Base-by-base conservation (phyloP, 2,329 filamentous ascomycete genomes). In the Nothophaeocryptopus gaeumannii region DNA sequence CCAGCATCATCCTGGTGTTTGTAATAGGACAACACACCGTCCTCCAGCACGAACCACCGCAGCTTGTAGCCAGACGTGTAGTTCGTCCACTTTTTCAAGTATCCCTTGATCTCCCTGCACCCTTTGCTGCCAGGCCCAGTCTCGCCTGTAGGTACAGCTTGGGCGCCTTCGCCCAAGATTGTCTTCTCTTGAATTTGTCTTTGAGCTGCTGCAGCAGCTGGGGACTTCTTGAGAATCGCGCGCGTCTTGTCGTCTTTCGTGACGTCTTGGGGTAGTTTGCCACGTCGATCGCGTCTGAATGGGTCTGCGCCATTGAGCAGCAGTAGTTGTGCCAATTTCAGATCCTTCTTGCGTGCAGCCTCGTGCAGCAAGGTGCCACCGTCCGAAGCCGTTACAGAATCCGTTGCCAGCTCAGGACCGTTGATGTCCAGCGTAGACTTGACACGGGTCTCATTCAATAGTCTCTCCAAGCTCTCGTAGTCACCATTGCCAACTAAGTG, bases 21-120 rank as follows among this genome's bases (percentile, higher is more conserved):
- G 76, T 97, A 99, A 74, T 99, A 99, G 71, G 93, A 97, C 59
- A 99, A 72, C 10, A 99, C 92, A 10, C 93, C 93, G 67, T 99
- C 93, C 67, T 99, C 93, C 8, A 99, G 81, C 11, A 97, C 93
- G 67, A 99, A 99, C 91, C 92, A 99, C 53, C 93, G 81, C 56
- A 99, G 71, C 73, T 99, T 96, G 74, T 96, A 99, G 8, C 93
- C 93, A 66, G 88, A 91, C 15, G 92, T 91, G 68, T 99, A 99
- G 68, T 99, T 99, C 40, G 93, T 99, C 93, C 93, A 99, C 70
- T 99, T 99, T 74, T 96, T 97, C 49, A 99, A 77, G 68, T 97
- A 99, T 5, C 93, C 93, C 74, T 95, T 96, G 88, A 99, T 97
- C 71, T 97, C 92, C 40, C 91, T 81, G 13, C 88, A 87, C 65